Base-by-base conservation (phyloP, 768 basidiomycete species). In the Russula vinacea region DNA sequence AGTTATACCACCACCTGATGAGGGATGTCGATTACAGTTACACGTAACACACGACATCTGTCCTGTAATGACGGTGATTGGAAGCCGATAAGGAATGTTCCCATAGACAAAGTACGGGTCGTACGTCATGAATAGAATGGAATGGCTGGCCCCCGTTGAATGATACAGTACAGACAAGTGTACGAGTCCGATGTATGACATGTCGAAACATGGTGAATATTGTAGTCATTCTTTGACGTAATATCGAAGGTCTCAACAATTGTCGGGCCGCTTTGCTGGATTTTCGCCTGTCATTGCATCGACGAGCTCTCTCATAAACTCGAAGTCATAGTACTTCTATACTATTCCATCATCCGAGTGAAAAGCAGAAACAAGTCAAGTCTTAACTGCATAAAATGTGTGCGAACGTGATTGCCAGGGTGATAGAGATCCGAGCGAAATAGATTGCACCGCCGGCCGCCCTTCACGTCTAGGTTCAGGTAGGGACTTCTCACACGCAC, bases 221-320 rank as follows among this genome's bases (percentile, higher is more conserved):
- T 29, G 5, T 22, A 16, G 55, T 61, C 64, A 22, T 61, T 60
- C 19, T 56, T 65, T 7, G 40, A 16, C 8, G 55, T 45, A 16
- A 65, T 61, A 11, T 14, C 49, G n/a, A 65, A 65, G 5, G 11
- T 56, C 11, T 56, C 42, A 19, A 65, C 7, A n/a, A 65, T 65
- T n/a, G 40, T 74, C 0, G 78, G 78, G 14, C 78, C 78, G 74
- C 55, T 72, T 71, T 17, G 66, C 56, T 0, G 77, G 75, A 52
- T 77, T 72, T 0, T 70, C 65, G 61, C 77, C 69, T 2, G 73
- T 69, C 78, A 79, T 79, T 19, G 74, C 72, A 0, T 64, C 64
- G 19, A 71, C 67, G 17, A 71, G 45, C 40, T 32, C 56, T 8
- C 37, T 19, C 62, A 66, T 66, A 26, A 66, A 66, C 26, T 50